Evolutionary conservation across 208 protist genomes (phyloP), one percentile per base, ranked within the genome.

Genomic region (Leishmania lainsoni): DNA sequence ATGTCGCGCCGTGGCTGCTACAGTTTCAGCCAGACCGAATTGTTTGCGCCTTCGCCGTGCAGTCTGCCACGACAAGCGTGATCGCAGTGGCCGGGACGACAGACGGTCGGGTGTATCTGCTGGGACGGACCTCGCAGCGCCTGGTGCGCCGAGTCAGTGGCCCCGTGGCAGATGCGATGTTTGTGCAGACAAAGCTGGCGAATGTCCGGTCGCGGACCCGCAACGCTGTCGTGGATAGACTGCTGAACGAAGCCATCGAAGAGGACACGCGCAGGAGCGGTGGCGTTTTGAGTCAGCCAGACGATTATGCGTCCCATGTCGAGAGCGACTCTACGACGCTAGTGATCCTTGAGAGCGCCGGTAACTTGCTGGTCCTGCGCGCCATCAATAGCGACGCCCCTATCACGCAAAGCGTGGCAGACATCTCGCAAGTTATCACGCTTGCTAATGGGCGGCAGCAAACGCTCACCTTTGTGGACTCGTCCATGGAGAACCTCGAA

Each of bases 131-230:
- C 42, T 78, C 83, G 32, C 63, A 54, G 20, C 86, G 83, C 26
- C 66, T 88, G 14, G 83, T 89, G 29, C 84, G 87, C 22, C 91
- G 88, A 6, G 85, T 93, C 35, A 84, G 87, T 26, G 94, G 94
- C 9, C 94, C 94, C 17, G 89, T 97, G 70, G 87, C 89, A 9
- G 94, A 97, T 81, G 49, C 90, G 17, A 76, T 81, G 16, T 96
- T 97, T 85, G 89, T 91, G 32, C 77, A 83, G 73, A 91, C 85
- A 69, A 74, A 54, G 32, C 76, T 58, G 8, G 71, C 65, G 17
- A 65, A 71, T 56, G 52, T 6, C 0, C 76, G 75, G n/a, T 58
- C 78, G 52, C 39, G 65, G 52, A 69, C 81, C 52, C 86, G 86
- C 56, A 81, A 78, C 78, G n/a, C 48, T 65, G 82, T 80, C 20